Conservation (phyloP, 2,329 filamentous ascomycete genomes). For the Periconia sp. region DNA sequence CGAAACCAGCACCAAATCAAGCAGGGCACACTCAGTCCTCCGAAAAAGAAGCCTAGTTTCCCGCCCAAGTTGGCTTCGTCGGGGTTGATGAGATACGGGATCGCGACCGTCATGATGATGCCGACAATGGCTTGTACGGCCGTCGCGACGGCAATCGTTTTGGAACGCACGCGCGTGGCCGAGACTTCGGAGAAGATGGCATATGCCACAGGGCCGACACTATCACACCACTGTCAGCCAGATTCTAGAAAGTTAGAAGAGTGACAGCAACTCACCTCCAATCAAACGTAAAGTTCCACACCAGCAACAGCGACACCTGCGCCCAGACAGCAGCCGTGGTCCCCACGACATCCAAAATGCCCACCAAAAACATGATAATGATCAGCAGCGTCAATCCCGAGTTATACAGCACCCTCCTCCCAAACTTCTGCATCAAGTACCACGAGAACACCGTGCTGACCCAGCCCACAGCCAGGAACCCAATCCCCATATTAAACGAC, state of each 20-base stretch:
- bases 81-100: conserved; percentile 47
- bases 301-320: conserved; percentile 40
- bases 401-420: conserved; percentile 71
- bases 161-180: conserved; percentile 78
- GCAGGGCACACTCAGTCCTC: conserved; percentile 35
- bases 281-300: conserved; percentile 70
- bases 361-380: conserved; percentile 73
- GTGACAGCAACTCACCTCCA: conserved; percentile 23
- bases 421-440: conserved; percentile 76
- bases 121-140: conserved; percentile 44
- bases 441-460: conserved; percentile 76
- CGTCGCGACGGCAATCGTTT: conserved; percentile 78
- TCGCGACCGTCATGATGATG: conserved; percentile 44
- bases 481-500: conserved; percentile 49
- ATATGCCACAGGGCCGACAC: conserved; percentile 85
- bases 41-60: conserved; percentile 48
- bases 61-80: conserved; percentile 43
- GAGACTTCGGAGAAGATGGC: conserved; percentile 81
- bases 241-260: not conserved
- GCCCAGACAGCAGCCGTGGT: conserved; percentile 42
- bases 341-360: conserved; percentile 69
- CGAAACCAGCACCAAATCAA: conserved; percentile 42
- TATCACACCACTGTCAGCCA: conserved; percentile 28
- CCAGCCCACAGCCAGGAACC: conserved; percentile 65
- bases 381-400: conserved; percentile 57